Percentiles rank a stretch among this genome's conserved stretches.
Evolutionary conservation across 257 asterid genomes (phyloP).

Genomic region (Nicotiana attenuata): DNA sequence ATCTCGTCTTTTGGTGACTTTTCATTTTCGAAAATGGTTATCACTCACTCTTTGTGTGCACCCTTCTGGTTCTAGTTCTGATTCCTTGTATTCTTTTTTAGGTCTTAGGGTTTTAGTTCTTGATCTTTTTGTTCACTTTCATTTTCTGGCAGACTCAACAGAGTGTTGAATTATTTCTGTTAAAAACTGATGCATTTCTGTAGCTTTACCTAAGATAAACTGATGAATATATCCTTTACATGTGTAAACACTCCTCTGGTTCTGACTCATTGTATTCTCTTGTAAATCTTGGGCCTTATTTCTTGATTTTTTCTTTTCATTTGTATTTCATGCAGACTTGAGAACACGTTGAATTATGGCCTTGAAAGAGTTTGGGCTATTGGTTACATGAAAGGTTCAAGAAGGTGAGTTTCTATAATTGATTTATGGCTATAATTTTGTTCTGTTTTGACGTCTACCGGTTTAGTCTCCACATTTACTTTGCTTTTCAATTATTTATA

Average conservation of each 20-base stretch:
- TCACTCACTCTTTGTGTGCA: not conserved
- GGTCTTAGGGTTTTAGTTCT: not conserved
- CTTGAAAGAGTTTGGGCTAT: conserved; percentile 99
- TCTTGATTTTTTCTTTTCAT: not conserved
- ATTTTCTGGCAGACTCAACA: not conserved
- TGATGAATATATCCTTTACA: not conserved
- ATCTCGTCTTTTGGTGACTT: not conserved
- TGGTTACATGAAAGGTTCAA: conserved; percentile 86
- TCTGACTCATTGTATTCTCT: conserved; percentile 2
- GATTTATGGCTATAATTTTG: not conserved
- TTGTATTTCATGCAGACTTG: conserved; percentile 54
- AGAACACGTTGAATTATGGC: conserved; percentile 91
- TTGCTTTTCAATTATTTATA: not conserved
- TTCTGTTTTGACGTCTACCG: not conserved
- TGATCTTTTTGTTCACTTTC: not conserved
- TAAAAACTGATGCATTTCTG: not conserved
- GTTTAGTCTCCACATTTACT: not conserved
- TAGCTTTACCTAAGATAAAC: not conserved
- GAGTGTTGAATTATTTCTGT: not conserved
- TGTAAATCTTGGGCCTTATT: not conserved
- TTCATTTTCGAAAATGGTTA: not conserved
- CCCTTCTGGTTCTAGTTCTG: not conserved
- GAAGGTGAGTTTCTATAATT: conserved; percentile 51
- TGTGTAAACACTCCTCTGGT: not conserved
- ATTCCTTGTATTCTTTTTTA: not conserved